phyloP scores from a whole-genome alignment of 331 rosid genomes.

The Malus hybrid region DNA sequence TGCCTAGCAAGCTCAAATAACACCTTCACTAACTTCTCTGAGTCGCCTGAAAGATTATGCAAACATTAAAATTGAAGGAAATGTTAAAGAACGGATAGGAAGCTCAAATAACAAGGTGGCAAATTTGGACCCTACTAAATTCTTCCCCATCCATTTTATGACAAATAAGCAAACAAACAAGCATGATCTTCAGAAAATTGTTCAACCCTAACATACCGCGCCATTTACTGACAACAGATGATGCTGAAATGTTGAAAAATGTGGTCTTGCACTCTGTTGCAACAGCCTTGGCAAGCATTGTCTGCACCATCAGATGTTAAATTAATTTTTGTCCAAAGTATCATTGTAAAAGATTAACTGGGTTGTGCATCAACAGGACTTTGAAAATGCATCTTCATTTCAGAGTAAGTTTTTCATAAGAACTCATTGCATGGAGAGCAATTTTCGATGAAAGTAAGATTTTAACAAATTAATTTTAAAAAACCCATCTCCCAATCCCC shows the following conservation, averaged over 20 bases:
- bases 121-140: background rate
- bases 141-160: background rate
- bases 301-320: conserved; percentile 41
- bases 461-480: background rate
- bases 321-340: background rate
- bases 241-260: conserved; percentile 96
- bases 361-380: background rate
- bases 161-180: background rate
- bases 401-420: background rate
- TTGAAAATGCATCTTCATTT: background rate
- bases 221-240: conserved; percentile 99
- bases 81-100: background rate
- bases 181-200: background rate
- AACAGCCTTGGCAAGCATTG: conserved; percentile 99
- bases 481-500: background rate
- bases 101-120: background rate
- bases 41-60: conserved; percentile 66
- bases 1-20: conserved; percentile 96
- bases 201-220: conserved; percentile 57
- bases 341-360: background rate
- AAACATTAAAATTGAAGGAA: background rate
- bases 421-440: background rate
- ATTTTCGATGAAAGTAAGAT: background rate
- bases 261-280: conserved; percentile 99
- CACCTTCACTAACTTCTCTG: conserved; percentile 84